A percentile compares a stretch with the other conserved stretches of the same genome.
phyloP scores from a whole-genome alignment of 495 filamentous ascomycete species.

The Neurospora tetraspora region DNA sequence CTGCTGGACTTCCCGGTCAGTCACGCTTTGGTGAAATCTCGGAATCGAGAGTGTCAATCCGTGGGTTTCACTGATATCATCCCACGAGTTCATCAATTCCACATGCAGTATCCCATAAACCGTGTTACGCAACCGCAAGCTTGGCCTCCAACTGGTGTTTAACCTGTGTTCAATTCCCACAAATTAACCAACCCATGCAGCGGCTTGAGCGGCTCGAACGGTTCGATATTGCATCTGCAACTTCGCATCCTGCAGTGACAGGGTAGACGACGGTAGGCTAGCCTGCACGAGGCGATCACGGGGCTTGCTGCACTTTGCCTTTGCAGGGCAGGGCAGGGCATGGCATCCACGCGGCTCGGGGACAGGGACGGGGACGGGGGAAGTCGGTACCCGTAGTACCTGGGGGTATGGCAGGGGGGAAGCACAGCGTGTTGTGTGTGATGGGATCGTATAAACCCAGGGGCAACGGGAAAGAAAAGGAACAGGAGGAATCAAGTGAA shows the following conservation, averaged over 20 bases:
- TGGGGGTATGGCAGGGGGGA: neutral
- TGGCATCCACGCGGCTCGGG: neutral
- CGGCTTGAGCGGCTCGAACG: neutral
- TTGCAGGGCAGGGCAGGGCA: neutral
- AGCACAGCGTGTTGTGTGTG: neutral
- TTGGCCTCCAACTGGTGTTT: neutral
- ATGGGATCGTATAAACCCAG: neutral
- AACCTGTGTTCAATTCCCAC: neutral
- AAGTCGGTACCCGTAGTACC: neutral
- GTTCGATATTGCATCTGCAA: neutral
- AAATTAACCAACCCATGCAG: neutral
- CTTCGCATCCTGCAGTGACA: neutral
- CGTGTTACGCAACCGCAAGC: neutral
- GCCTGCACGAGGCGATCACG: neutral
- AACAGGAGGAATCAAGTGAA: neutral
- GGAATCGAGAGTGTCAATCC: neutral
- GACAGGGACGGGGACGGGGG: neutral
- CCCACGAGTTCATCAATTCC: neutral
- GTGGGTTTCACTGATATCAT: neutral
- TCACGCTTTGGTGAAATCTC: neutral
- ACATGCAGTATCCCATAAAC: neutral
- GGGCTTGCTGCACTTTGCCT: neutral
- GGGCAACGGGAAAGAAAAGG: neutral
- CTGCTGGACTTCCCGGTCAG: neutral
- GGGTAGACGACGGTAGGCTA: neutral